A percentile compares a stretch with the other conserved stretches of the same genome.
These are phyloP conservation scores for Vaccinium darrowii DNA, from an alignment of 148 eudicot species.

Conservation along the genomic window DNA sequence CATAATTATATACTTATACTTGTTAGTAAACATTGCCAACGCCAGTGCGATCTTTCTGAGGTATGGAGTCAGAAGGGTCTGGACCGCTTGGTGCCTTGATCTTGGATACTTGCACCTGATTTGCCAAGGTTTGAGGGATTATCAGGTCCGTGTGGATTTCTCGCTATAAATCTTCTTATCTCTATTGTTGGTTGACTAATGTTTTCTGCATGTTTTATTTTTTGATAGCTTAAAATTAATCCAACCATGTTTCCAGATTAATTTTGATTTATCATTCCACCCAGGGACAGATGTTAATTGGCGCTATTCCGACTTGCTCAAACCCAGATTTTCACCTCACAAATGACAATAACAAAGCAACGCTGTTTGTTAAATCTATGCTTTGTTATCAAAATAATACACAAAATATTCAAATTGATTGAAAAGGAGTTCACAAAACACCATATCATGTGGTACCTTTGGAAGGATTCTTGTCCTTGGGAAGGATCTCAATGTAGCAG, in stretches of 20 bases:
- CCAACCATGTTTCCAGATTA: background rate
- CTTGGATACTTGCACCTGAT: too few species aligned
- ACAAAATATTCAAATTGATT: background rate
- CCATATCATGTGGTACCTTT: constrained; percentile 37
- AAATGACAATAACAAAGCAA: background rate
- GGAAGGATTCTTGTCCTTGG: constrained; percentile 45
- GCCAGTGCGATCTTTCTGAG: too few species aligned
- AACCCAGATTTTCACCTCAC: background rate
- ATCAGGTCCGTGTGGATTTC: too few species aligned
- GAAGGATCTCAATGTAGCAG: constrained; percentile 74
- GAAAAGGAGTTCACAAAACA: background rate
- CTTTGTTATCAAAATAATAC: background rate
- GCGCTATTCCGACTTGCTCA: background rate
- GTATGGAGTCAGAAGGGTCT: too few species aligned
- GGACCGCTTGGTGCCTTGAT: too few species aligned
- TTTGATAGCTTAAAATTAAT: too few species aligned
- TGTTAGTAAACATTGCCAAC: too few species aligned
- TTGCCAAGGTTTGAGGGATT: too few species aligned
- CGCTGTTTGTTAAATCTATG: background rate
- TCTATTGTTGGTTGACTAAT: too few species aligned
- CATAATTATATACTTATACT: too few species aligned
- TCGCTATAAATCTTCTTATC: too few species aligned
- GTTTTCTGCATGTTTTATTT: too few species aligned
- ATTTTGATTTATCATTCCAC: background rate
- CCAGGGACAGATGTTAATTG: background rate